Percentiles rank a stretch among this genome's conserved stretches.
Evolutionary conservation across 176 grass and related monocot genomes (phyloP).

Genomic region (Elymus sibiricus): DNA sequence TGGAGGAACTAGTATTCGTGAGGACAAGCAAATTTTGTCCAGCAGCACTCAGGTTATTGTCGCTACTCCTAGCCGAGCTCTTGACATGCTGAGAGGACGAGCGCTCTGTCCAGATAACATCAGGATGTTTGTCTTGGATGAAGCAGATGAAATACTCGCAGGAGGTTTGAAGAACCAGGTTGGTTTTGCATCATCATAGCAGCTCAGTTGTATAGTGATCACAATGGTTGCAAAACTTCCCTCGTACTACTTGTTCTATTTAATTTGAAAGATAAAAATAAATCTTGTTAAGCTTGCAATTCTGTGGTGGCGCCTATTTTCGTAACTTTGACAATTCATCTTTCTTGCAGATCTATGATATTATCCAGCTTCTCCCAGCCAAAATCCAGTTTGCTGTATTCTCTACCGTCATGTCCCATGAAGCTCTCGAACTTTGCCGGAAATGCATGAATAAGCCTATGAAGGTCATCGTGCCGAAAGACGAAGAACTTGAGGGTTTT

Average conservation of each 20-base stretch:
- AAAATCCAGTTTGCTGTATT: slow-evolving; percentile 68
- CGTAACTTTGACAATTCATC: background rate
- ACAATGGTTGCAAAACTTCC: background rate
- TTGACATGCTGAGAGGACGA: slow-evolving; percentile 45
- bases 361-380: slow-evolving; percentile 53
- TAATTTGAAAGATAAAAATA: background rate
- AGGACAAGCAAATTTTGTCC: slow-evolving; percentile 43
- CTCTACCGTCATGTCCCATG: slow-evolving; percentile 47
- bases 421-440: slow-evolving; percentile 46
- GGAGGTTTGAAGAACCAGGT: slow-evolving; percentile 74
- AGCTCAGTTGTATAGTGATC: background rate
- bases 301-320: background rate
- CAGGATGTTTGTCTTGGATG: slow-evolving; percentile 71
- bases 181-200: background rate
- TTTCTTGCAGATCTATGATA: slow-evolving; percentile 49
- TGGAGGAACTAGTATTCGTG: slow-evolving; percentile 42
- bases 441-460: slow-evolving; percentile 52
- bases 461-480: slow-evolving; percentile 45
- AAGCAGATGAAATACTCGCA: slow-evolving; percentile 72
- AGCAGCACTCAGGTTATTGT: slow-evolving; percentile 50
- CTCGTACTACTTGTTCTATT: background rate
- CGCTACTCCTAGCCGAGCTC: slow-evolving; percentile 48
- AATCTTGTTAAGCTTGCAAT: background rate
- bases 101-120: slow-evolving; percentile 51
- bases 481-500: slow-evolving; percentile 57